Percentiles rank a stretch among this genome's conserved stretches.
These are phyloP conservation scores for Trypanosomatidae sp. DNA, from an alignment of 208 protist genomes.

Conservation along the genomic window DNA sequence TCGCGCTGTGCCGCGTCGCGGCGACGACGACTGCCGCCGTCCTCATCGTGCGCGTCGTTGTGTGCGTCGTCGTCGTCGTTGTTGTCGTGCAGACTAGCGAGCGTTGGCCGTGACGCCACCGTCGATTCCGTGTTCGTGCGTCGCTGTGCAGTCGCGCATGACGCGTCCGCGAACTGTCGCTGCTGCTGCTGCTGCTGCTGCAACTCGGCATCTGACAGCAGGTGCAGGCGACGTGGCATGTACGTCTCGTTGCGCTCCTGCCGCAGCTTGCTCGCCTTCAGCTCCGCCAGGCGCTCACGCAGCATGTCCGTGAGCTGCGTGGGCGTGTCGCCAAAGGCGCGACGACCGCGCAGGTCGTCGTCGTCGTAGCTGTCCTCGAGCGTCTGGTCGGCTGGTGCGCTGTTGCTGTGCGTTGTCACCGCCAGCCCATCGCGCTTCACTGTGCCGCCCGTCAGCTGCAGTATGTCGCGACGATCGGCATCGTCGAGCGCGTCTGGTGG, in stretches of 20 bases:
- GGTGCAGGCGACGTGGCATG: constrained; percentile 37
- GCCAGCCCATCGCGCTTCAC: constrained; percentile 30
- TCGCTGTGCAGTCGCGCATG: no score
- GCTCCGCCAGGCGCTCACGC: constrained; percentile 75
- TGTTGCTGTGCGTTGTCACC: constrained; percentile 40
- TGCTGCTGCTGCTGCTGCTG: constrained; percentile 3
- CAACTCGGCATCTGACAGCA: constrained; percentile 19
- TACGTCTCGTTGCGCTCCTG: constrained; percentile 73
- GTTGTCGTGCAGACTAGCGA: no score
- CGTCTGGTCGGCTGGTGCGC: constrained; percentile 53
- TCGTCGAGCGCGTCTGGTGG: no score
- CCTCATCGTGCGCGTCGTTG: no score
- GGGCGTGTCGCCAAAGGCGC: constrained; percentile 65
- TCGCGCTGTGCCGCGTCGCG: no score
- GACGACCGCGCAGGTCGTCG: constrained; percentile 5
- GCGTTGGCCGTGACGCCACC: no score
- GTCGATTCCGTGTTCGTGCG: no score
- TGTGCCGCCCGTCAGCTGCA: constrained; percentile 54
- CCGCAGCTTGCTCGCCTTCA: constrained; percentile 57
- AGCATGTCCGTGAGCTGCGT: constrained; percentile 84
- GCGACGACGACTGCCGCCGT: no score
- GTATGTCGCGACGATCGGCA: no score
- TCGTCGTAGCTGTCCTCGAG: constrained; percentile 28
- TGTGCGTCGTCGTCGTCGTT: no score
- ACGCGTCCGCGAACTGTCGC: no score